phyloP scores from a whole-genome alignment of 2,329 filamentous ascomycete genomes.

The Hyphodiscus sp. region DNA sequence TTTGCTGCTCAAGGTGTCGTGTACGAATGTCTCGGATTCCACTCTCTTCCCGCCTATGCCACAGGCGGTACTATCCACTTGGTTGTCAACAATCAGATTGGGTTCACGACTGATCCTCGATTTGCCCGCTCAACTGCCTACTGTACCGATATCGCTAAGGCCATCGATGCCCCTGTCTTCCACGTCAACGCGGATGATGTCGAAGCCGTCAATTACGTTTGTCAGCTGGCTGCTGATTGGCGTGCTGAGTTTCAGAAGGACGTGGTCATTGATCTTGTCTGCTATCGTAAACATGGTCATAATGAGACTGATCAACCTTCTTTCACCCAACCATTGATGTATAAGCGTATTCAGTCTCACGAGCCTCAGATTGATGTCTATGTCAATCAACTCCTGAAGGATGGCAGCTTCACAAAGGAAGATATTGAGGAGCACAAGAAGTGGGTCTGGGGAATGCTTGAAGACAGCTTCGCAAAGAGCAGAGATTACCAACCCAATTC shows the following conservation, averaged over 20 bases:
- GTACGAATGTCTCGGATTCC: slow-evolving; percentile 97
- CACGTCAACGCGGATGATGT: slow-evolving; percentile 99
- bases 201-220: slow-evolving; percentile 96
- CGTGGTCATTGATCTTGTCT: slow-evolving; percentile 95
- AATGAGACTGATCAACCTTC: slow-evolving; percentile 99
- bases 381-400: slow-evolving; percentile 80
- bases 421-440: slow-evolving; percentile 99
- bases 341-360: slow-evolving; percentile 90
- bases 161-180: slow-evolving; percentile 96
- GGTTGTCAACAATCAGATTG: slow-evolving; percentile 99
- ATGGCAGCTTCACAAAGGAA: slow-evolving; percentile 93
- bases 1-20: slow-evolving; percentile 96
- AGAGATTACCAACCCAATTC: slow-evolving; percentile 96
- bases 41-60: slow-evolving; percentile 90
- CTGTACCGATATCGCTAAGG: slow-evolving; percentile 98
- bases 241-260: slow-evolving; percentile 98
- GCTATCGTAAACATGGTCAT: slow-evolving; percentile 98
- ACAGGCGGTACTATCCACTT: slow-evolving; percentile 96
- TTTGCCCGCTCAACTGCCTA: slow-evolving; percentile 97
- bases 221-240: slow-evolving; percentile 95
- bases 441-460: slow-evolving; percentile 99
- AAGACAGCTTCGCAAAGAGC: slow-evolving; percentile 94
- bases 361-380: slow-evolving; percentile 85
- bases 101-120: slow-evolving; percentile 96
- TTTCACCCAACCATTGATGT: slow-evolving; percentile 99